A percentile compares a stretch with the other conserved stretches of the same genome.
These are phyloP conservation scores for Rhodocollybia butyracea DNA, from an alignment of 768 basidiomycete genomes.

Conservation along the genomic window DNA sequence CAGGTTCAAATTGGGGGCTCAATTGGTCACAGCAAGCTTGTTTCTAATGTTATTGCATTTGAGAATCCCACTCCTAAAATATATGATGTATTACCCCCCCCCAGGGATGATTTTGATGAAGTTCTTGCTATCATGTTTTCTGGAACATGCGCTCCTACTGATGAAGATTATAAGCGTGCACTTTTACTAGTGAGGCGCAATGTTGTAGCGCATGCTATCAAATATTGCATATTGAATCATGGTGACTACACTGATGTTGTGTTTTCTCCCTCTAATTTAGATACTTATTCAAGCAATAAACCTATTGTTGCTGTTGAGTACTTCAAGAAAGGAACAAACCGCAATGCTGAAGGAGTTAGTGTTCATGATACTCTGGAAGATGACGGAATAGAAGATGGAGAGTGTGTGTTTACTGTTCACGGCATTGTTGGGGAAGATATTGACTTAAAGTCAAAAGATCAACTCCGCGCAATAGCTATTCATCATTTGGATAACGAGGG, in stretches of 20 bases:
- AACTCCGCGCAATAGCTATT: slow-evolving; percentile 21
- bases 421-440: too few species aligned
- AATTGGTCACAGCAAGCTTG: slow-evolving; percentile 12
- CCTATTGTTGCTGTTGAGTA: slow-evolving; percentile 24
- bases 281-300: slow-evolving; percentile 17
- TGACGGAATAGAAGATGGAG: too few species aligned
- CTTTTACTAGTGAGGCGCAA: slow-evolving; percentile 26
- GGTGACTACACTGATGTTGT: slow-evolving; percentile 25
- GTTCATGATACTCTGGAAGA: too few species aligned
- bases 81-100: slow-evolving; percentile 11
- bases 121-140: too few species aligned
- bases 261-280: slow-evolving; percentile 24
- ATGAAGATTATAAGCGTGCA: too few species aligned
- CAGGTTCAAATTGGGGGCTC: slow-evolving; percentile 10
- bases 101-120: too few species aligned
- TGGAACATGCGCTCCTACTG: too few species aligned
- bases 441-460: slow-evolving; percentile 13
- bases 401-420: too few species aligned
- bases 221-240: slow-evolving; percentile 36
- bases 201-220: slow-evolving; percentile 21
- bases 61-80: slow-evolving; percentile 14
- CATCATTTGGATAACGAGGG: slow-evolving; percentile 20
- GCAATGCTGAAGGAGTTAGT: not conserved
- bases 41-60: slow-evolving; percentile 5
- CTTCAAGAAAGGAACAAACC: not conserved